Evolutionary conservation across 306 rosid genomes (phyloP).

Genomic region (Rosa rugosa): DNA sequence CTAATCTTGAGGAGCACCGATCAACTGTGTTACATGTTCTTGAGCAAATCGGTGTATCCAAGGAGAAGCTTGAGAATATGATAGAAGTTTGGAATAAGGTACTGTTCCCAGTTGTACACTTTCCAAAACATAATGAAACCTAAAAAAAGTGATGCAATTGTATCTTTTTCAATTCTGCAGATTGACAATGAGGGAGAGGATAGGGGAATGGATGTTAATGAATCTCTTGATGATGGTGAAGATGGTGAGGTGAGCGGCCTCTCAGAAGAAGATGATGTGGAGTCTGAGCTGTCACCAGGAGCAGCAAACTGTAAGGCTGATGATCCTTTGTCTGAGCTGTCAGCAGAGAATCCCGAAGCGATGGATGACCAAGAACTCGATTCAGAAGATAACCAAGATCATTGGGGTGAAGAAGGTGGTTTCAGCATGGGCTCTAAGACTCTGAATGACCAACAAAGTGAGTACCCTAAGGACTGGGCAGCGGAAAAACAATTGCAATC

Average conservation of each 20-base stretch:
- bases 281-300: slow-evolving; percentile 18
- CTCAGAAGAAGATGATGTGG: slow-evolving; percentile 31
- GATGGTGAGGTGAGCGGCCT: slow-evolving; percentile 35
- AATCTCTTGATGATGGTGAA: slow-evolving; percentile 36
- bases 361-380: slow-evolving; percentile 46
- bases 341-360: slow-evolving; percentile 26
- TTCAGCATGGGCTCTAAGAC: slow-evolving; percentile 25
- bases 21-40: slow-evolving; percentile 80
- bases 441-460: slow-evolving; percentile 29
- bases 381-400: slow-evolving; percentile 40
- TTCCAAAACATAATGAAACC: not conserved
- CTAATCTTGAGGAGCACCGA: slow-evolving; percentile 91
- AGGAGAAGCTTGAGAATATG: slow-evolving; percentile 81
- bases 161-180: slow-evolving; percentile 40
- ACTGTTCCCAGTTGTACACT: slow-evolving; percentile 1
- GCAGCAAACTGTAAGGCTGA: slow-evolving; percentile 12
- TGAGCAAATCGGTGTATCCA: slow-evolving; percentile 78
- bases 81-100: slow-evolving; percentile 98
- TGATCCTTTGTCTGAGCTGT: slow-evolving; percentile 25
- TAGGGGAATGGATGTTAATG: slow-evolving; percentile 40
- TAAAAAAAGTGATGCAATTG: not conserved
- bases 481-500: slow-evolving; percentile 23
- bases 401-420: slow-evolving; percentile 35
- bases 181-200: slow-evolving; percentile 73
- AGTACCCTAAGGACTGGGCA: slow-evolving; percentile 19